phyloP scores from a whole-genome alignment of 1,139 yeast species.

The Taphrina communis region DNA sequence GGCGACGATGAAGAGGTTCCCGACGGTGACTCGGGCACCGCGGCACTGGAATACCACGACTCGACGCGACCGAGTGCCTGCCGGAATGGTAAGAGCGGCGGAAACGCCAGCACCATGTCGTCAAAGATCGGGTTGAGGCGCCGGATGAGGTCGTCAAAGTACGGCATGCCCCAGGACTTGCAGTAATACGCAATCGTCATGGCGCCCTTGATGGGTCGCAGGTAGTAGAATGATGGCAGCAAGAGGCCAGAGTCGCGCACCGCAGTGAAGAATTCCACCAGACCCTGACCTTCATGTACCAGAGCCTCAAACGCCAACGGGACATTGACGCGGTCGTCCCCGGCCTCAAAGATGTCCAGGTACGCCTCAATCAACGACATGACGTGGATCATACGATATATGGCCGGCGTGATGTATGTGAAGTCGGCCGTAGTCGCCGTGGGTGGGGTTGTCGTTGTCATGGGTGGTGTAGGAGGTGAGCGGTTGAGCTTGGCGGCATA shows the following conservation, averaged over 20 bases:
- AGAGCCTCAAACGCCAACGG: constrained; percentile 9
- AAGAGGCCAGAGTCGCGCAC: not conserved
- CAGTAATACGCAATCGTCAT: constrained; percentile 13
- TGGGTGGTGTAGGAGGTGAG: not conserved
- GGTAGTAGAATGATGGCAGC: constrained; percentile 4
- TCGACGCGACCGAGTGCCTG: not conserved
- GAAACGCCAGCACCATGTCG: not conserved
- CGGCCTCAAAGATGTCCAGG: constrained; percentile 10
- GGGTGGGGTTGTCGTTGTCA: too few species aligned
- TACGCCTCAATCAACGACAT: constrained; percentile 13
- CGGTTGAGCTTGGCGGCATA: constrained; percentile 12
- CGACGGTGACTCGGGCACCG: not conserved
- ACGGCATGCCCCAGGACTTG: constrained; percentile 8
- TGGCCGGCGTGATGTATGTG: constrained; percentile 2
- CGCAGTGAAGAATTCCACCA: not conserved
- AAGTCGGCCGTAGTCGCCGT: not conserved
- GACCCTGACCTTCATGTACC: constrained; percentile 10
- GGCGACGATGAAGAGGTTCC: too few species aligned
- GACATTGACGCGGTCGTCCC: constrained; percentile 14
- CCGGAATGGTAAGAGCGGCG: not conserved
- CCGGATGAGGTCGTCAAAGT: constrained; percentile 8
- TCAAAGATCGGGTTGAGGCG: not conserved
- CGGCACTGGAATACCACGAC: not conserved
- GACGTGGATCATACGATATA: not conserved
- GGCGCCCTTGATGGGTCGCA: constrained; percentile 8